phyloP scores from a whole-genome alignment of 805 yeast species.

The Hanseniaspora thailandica region DNA sequence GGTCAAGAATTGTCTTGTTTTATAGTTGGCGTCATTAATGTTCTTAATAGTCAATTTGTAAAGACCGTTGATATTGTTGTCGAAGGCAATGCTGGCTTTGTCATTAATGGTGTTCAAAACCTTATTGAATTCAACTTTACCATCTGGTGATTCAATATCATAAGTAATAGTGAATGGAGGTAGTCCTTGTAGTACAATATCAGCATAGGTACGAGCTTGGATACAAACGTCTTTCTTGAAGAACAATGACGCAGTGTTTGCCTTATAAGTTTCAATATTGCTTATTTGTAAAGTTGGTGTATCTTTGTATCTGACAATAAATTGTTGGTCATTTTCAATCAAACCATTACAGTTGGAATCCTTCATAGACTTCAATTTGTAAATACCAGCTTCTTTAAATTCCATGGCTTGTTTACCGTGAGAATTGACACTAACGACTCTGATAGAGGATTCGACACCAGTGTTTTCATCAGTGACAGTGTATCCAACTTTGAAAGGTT shows the following conservation, averaged over 20 bases:
- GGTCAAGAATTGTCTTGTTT: conserved; percentile 29
- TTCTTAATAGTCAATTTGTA: conserved; percentile 51
- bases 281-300: conserved; percentile 36
- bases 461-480: conserved; percentile 18
- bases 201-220: conserved; percentile 38
- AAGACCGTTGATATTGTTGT: conserved; percentile 42
- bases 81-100: conserved; percentile 37
- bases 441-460: conserved; percentile 7
- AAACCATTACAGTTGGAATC: conserved; percentile 45
- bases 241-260: conserved; percentile 16
- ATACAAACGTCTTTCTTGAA: conserved; percentile 37
- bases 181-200: conserved; percentile 42
- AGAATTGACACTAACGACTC: conserved; percentile 21
- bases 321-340: conserved; percentile 29
- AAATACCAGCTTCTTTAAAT: conserved; percentile 38
- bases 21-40: conserved; percentile 55
- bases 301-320: conserved; percentile 35
- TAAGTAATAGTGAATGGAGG: conserved; percentile 64
- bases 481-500: conserved; percentile 37
- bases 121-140: conserved; percentile 30
- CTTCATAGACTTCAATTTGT: conserved; percentile 34
- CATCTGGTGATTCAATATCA: conserved; percentile 48
- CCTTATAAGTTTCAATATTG: conserved; percentile 25
- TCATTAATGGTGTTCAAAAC: conserved; percentile 41
- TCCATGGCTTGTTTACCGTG: conserved; percentile 29